Evolutionary conservation across 139 green algal species (phyloP), one percentile per base, ranked within the genome.

Genomic region (Micractinium conductrix): DNA sequence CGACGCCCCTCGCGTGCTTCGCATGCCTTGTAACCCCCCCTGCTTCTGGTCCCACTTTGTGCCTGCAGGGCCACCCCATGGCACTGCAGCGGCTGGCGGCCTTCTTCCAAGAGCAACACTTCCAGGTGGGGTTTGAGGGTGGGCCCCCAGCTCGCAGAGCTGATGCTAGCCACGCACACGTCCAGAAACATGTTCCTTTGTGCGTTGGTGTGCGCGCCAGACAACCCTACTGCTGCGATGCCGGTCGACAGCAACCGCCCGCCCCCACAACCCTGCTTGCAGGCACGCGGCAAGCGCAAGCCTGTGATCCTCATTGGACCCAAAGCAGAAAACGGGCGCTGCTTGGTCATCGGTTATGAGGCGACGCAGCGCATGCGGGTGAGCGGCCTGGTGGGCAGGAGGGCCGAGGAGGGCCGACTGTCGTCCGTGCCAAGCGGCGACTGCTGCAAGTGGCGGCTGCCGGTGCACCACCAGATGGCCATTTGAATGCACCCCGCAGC

Each of bases 81-180:
- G 76, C 89, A 2, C 79, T 93, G 55, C 89, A 91, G 79, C 84
- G 90, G 14, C 80, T 93, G 55, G 90, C 90, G 35, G 60, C 80
- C 35, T 93, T 92, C 75, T 89, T 93, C 42, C 89, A 91, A 43
- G 90, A 90, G 55, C 87, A 90, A 45, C 44, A 90, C 73, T 85
- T 74, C 33, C 86, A 90, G 73, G 42, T 58, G 30, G 30, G 30
- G n/a, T n/a, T n/a, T n/a, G n/a, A n/a, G n/a, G n/a, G n/a, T n/a
- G n/a, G n/a, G n/a, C n/a, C n/a, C n/a, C n/a, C n/a, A n/a, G n/a
- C n/a, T n/a, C n/a, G n/a, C n/a, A n/a, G n/a, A n/a, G n/a, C n/a
- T n/a, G n/a, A n/a, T n/a, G n/a, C n/a, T n/a, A n/a, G n/a, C n/a
- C n/a, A n/a, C n/a, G n/a, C n/a, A n/a, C n/a, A n/a, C n/a, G n/a